Evolutionary conservation across 2,329 filamentous ascomycete species (phyloP).

Genomic region (Blastomyces silverae): DNA sequence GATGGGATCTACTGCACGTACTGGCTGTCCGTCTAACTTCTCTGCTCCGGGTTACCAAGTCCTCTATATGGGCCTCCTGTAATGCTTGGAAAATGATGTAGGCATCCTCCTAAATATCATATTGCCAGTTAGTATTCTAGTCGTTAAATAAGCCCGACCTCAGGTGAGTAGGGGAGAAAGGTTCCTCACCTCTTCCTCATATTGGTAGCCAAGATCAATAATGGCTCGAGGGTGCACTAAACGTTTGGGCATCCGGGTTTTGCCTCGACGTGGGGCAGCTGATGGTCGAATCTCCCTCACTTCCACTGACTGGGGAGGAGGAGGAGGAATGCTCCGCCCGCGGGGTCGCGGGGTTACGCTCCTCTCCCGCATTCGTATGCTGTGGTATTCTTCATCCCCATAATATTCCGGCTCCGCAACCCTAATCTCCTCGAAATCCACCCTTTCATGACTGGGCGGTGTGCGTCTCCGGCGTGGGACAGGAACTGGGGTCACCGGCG

Average conservation of each 20-base stretch:
- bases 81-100: constrained; percentile 78
- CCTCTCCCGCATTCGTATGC: constrained; percentile 53
- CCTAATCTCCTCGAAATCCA: constrained; percentile 59
- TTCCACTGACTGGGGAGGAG: neutral
- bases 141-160: neutral
- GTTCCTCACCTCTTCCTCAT: constrained; percentile 67
- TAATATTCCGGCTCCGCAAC: constrained; percentile 62
- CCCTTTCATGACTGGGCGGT: constrained; percentile 50
- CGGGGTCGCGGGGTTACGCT: constrained; percentile 24
- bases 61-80: constrained; percentile 84
- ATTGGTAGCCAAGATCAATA: constrained; percentile 78
- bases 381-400: constrained; percentile 65
- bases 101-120: constrained; percentile 58
- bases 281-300: constrained; percentile 30
- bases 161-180: neutral
- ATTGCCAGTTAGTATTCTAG: constrained; percentile 30
- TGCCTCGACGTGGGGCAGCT: constrained; percentile 70
- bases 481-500: constrained; percentile 50
- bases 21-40: constrained; percentile 42
- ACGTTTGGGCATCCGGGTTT: constrained; percentile 76
- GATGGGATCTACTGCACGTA: neutral
- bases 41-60: constrained; percentile 71
- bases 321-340: constrained; percentile 8
- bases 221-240: constrained; percentile 75
- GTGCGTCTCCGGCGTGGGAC: constrained; percentile 57